Base-by-base conservation (phyloP, 768 basidiomycete species). In the Tylopilus felleus region DNA sequence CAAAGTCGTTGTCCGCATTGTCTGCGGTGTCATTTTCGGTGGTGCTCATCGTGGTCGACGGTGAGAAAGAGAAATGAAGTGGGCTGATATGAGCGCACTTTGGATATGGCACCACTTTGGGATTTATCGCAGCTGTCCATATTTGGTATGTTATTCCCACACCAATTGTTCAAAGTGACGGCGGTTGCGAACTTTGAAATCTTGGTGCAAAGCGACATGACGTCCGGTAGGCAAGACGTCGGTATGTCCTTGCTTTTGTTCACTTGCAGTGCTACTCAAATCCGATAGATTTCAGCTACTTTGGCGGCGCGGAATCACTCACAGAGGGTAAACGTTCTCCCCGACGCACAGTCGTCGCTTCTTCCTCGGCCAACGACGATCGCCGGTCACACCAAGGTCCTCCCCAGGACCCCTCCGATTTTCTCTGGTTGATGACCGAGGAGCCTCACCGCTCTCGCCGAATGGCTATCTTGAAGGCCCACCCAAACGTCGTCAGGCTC, bases 391-490 rank as follows among this genome's bases (percentile, higher is more conserved):
- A 80, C 62, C 69, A 75, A 19, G 77, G 72, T 6, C 82, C 83
- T 3, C 86, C 87, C 0, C 84, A 85, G 66, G 85, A 93, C 63
- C 88, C 90, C 1, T 70, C 77, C 0, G 96, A 98, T 61, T 98
- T 97, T 64, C 77, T 98, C 28, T 99, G 97, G 97, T 66, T 95
- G 42, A 90, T 98, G 86, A 97, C 93, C 0, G 97, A 99, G 72
- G 97, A 99, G 66, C 97, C 97, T 3, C 97, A 99, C 71, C 82
- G 96, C 47, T 84, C 85, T 16, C 76, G 97, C 51, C 76, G 97
- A 53, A 85, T 83, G 74, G 88, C 82, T 8, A 98, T 99, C 56
- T 80, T 98, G 77, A 95, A 95, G 64, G 88, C 90, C 0, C 94
- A 98, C 65, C 97, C 97, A 0, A 86, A 97, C 78, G 93, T 99